Percentiles rank a stretch among this genome's conserved stretches.
These are phyloP conservation scores for Heterobasidion parviporum DNA, from an alignment of 1,284 basidiomycete species.

Conservation along the genomic window DNA sequence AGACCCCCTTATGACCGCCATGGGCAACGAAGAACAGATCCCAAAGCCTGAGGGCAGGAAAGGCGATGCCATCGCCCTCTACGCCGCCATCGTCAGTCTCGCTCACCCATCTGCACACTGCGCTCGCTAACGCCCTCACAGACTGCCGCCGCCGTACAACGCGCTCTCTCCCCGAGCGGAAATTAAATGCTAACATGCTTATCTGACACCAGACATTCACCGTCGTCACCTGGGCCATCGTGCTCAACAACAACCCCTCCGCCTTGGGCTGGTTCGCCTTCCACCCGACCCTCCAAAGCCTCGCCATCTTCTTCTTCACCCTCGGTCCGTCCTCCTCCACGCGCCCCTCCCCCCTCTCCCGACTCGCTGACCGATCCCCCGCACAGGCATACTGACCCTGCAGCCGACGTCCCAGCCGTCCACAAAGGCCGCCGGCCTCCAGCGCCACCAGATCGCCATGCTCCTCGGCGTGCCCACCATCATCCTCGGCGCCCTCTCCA, in stretches of 20 bases:
- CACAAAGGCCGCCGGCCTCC: slow-evolving; percentile 57
- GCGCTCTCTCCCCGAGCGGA: background rate
- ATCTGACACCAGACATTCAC: slow-evolving; percentile 32
- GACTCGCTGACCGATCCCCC: background rate
- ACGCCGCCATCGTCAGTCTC: slow-evolving; percentile 30
- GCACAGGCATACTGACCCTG: slow-evolving; percentile 62
- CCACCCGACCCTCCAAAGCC: slow-evolving; percentile 55
- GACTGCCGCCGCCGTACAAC: slow-evolving; percentile 3
- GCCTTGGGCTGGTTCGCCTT: slow-evolving; percentile 52
- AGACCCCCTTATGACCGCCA: background rate
- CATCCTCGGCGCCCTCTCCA: slow-evolving; percentile 42
- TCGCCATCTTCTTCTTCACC: slow-evolving; percentile 45
- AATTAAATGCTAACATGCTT: background rate
- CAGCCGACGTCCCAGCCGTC: slow-evolving; percentile 62
- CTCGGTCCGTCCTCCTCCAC: slow-evolving; percentile 38
- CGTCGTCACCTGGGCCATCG: slow-evolving; percentile 42
- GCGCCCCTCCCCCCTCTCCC: background rate
- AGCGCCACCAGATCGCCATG: slow-evolving; percentile 55
- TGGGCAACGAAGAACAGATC: slow-evolving; percentile 11
- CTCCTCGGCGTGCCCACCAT: slow-evolving; percentile 48
- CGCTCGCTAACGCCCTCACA: background rate
- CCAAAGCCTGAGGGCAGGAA: slow-evolving; percentile 28
- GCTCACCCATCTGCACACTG: background rate
- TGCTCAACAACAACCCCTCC: slow-evolving; percentile 41
- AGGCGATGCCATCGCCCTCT: slow-evolving; percentile 31